Conservation (phyloP, 768 basidiomycete species). For the Auricularia sp. region DNA sequence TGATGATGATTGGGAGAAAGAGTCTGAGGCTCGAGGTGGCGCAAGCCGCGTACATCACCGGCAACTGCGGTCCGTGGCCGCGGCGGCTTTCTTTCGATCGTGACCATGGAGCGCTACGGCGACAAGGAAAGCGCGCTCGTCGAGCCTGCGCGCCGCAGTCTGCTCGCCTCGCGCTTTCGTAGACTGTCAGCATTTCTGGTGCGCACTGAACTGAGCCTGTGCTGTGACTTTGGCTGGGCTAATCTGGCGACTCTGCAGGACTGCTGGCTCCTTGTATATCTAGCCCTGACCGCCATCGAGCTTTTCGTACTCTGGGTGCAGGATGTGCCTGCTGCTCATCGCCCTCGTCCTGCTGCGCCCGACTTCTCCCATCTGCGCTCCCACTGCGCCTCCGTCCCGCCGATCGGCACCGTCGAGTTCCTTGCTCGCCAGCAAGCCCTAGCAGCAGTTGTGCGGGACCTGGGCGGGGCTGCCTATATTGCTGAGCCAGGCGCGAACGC, state of each 20-base stretch:
- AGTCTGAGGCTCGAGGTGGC: background rate
- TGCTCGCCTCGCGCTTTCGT: no score
- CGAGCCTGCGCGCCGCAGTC: no score
- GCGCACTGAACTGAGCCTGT: no score
- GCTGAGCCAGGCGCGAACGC: constrained; percentile 71
- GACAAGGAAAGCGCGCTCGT: no score
- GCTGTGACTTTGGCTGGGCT: background rate
- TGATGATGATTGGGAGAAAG: background rate
- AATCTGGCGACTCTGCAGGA: background rate
- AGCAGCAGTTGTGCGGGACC: constrained; percentile 36
- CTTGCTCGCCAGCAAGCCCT: constrained; percentile 44
- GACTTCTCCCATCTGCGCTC: constrained; percentile 8
- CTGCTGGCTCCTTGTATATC: background rate
- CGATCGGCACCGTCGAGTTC: constrained; percentile 40
- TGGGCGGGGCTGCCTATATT: constrained; percentile 60
- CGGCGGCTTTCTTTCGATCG: no score
- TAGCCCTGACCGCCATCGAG: background rate
- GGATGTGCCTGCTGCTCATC: background rate
- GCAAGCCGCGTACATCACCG: background rate
- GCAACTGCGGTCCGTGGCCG: background rate
- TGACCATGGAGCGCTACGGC: no score
- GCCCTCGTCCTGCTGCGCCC: background rate
- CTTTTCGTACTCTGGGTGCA: background rate
- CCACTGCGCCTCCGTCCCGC: constrained; percentile 40
- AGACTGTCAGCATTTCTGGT: no score